Base-by-base conservation (phyloP, 139 green algal species). In the Coccomyxa sp. region DNA sequence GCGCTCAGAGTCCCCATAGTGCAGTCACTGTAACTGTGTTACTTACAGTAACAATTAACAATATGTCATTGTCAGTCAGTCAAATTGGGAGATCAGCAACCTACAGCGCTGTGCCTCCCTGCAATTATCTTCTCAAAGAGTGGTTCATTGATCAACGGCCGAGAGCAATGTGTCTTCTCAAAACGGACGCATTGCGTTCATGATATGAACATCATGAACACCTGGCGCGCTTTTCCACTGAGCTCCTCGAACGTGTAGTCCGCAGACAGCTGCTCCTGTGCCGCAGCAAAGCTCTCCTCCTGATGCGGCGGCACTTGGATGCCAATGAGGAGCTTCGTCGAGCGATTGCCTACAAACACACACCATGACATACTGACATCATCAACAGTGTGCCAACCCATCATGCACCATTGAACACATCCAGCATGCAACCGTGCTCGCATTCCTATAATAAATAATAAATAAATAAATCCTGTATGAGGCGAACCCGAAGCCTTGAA, bases 131-230 rank as follows among this genome's bases (percentile, higher is more conserved):
- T 7, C 38, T 51, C 38, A 51, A 51, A 51, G 3, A 51, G 7
- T 7, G 38, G 3, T 7, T 51, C 38, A 51, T 51, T 51, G 3
- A 3, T 51, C 38, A 51, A 51, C 38, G 3, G 7, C 7, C 38
- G 38, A 51, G 38, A 51, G 7, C 38, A 7, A 51, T 3, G 7
- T 51, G 38, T 51, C 38, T 51, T 51, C 38, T 51, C 38, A 51
- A 11, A 7, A 7, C 7, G 38, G 3, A n/a, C n/a, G n/a, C n/a
- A n/a, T 7, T 51, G 38, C 38, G 63, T 71, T 71, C 9, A 76
- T 25, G 38, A 68, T 21, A 97, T 92, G 87, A 98, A 98, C 88
- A 94, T 92, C 75, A 94, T 86, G 79, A 97, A 97, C 14, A 96
- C 89, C 60, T 90, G 67, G 0, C 87, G 86, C 27, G 91, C 94